Base-by-base conservation (phyloP, 441 rosid genomes). In the Iberis amara region DNA sequence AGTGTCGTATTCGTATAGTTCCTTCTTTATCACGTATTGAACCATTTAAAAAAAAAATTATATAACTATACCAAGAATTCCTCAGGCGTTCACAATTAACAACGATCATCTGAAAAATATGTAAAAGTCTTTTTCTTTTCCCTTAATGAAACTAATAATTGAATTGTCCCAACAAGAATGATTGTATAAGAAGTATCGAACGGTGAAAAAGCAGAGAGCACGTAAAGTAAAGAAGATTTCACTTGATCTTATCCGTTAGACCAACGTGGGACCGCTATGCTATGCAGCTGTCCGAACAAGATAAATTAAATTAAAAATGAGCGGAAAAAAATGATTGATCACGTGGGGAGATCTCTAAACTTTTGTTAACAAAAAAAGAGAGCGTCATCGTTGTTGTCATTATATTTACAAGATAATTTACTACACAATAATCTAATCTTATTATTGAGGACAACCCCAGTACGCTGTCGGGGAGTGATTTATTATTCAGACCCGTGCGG, bases 181-280 rank as follows among this genome's bases (percentile, higher is more conserved):
- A 13, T 27, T 9, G 11, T 31, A 9, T 53, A 13, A 8, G 7
- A 48, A 13, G 8, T 6, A 37, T 57, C 47, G 6, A 48, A 59
- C 35, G 55, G 63, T 11, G 5, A 11, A 21, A 51, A 48, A 3
- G 8, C 3, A 0, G 28, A 30, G 52, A 52, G 41, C 41, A 45
- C 12, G 45, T 14, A 4, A 52, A 53, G 59, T 41, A 31, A 32
- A n/a, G 11, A 44, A 8, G 35, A 31, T 31, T 31, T 5, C 30
- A 33, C 11, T 33, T 55, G 68, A 55, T 48, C 62, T 63, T 55
- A 63, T 63, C 68, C 62, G 51, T 48, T 63, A 47, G 45, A 39
- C 56, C 51, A 15, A 48, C 35, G 62, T 63, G 46, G 68, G 56
- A 27, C 57, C 15, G 0, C 2, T 26, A 63, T 14, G 0, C 2